Percentiles rank a stretch among this genome's conserved stretches.
phyloP scores from a whole-genome alignment of 768 basidiomycete genomes.

The Fistulinella prunicolor region DNA sequence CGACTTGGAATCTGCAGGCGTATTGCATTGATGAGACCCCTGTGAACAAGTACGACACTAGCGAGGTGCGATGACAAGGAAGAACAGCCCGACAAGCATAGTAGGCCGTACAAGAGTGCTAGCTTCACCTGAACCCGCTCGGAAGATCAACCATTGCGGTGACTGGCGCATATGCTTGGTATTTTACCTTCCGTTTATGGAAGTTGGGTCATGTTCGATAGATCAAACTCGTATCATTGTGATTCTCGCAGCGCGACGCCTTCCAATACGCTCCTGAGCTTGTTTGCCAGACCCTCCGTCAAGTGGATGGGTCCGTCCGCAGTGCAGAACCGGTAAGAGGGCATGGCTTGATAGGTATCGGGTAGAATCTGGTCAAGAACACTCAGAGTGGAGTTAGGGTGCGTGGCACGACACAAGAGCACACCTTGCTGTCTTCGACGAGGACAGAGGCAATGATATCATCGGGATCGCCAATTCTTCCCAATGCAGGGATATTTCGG shows the following conservation, averaged over 20 bases:
- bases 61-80: no score
- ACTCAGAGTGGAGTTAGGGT: neutral
- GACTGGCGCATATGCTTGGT: no score
- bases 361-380: conserved; percentile 47
- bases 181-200: no score
- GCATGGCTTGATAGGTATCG: conserved; percentile 82
- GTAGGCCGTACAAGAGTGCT: no score
- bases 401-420: conserved; percentile 3
- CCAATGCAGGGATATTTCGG: conserved; percentile 71
- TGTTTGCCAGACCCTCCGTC: conserved; percentile 59
- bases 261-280: conserved; percentile 42
- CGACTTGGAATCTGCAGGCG: no score
- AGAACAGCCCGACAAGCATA: no score
- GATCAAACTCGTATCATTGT: neutral
- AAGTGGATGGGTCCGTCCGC: conserved; percentile 66
- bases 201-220: no score
- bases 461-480: conserved; percentile 77
- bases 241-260: conserved; percentile 33
- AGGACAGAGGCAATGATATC: conserved; percentile 79
- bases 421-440: conserved; percentile 65
- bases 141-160: no score
- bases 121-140: no score
- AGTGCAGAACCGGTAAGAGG: conserved; percentile 78
- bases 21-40: no score
- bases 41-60: no score